Evolutionary conservation across 345 rosid genomes (phyloP), one percentile per base, ranked within the genome.

Genomic region (Hibiscus mutabilis): DNA sequence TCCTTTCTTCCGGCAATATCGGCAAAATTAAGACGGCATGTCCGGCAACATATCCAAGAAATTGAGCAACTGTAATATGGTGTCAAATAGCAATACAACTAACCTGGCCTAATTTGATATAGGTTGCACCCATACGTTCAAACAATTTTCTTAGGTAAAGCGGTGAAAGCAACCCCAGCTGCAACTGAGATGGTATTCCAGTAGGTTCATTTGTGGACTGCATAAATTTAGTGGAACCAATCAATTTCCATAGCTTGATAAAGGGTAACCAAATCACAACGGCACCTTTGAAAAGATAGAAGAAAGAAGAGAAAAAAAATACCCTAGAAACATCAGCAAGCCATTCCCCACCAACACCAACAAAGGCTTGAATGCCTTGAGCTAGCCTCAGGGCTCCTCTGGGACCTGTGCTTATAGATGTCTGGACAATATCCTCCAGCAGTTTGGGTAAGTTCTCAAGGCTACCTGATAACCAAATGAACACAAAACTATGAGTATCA

Each of bases 91-190:
- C 6, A 44, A 6, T 1, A 56, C 15, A 57, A 76, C 67, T 77
- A 70, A 88, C 97, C 95, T 94, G 97, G 10, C 98, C 98, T 68
- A 94, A 78, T 79, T 94, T 94, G 79, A 94, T 84, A 82, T 90
- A 94, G 57, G 98, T 94, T 80, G 97, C 98, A 76, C 98, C 97
- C 98, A 94, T 85, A 66, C 95, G 95, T 74, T 94, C 98, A 85
- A 94, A 94, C 63, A 94, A 83, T 79, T 76, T 91, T 89, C 98
- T 87, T 78, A 94, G 81, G 74, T 94, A 94, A 37, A 86, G 70
- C 9, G 98, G 98, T 40, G 98, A 94, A 33, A 90, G 84, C 74
- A 91, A 81, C 73, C 98, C 98, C 74, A 87, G 87, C 85, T 82
- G 96, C 87, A 85, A 42, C 57, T 88, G 83, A 75, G 85, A 67